Conservation (phyloP, 768 basidiomycete genomes). For the Kwoniella bestiolae region DNA sequence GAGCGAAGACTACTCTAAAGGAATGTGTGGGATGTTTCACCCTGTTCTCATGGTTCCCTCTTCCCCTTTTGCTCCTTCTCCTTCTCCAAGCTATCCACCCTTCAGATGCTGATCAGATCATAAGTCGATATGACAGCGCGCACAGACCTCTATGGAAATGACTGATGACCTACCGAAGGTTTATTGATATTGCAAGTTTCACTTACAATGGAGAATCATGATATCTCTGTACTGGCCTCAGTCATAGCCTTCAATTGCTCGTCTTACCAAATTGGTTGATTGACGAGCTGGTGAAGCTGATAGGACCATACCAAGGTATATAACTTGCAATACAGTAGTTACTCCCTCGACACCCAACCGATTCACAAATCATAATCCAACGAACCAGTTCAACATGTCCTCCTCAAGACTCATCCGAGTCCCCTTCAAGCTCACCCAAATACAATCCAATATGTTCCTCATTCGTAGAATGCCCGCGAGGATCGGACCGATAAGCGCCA, state of each 20-base stretch:
- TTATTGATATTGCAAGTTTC: not conserved
- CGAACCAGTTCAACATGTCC: not conserved
- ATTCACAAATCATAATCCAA: not conserved
- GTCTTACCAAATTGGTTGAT: too few relatives aligned
- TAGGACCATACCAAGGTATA: not conserved
- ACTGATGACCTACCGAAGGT: not conserved
- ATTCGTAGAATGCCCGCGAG: too few relatives aligned
- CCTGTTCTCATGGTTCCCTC: not conserved
- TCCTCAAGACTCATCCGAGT: not conserved
- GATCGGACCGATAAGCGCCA: too few relatives aligned
- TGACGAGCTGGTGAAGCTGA: too few relatives aligned
- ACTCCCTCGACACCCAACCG: too few relatives aligned
- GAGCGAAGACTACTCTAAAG: not conserved
- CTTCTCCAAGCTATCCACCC: not conserved
- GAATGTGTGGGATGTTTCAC: not conserved
- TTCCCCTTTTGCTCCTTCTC: not conserved
- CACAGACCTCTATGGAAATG: slow-evolving; percentile 5
- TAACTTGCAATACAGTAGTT: too few relatives aligned
- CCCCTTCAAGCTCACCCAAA: too few relatives aligned
- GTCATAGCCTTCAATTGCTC: too few relatives aligned
- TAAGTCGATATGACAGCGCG: too few relatives aligned
- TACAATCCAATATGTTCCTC: not conserved
- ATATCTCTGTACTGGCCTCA: too few relatives aligned
- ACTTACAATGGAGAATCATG: not conserved
- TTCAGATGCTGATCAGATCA: too few relatives aligned